Base-by-base conservation (phyloP, 768 basidiomycete species). In the Agaricus sinodeliciosus region DNA sequence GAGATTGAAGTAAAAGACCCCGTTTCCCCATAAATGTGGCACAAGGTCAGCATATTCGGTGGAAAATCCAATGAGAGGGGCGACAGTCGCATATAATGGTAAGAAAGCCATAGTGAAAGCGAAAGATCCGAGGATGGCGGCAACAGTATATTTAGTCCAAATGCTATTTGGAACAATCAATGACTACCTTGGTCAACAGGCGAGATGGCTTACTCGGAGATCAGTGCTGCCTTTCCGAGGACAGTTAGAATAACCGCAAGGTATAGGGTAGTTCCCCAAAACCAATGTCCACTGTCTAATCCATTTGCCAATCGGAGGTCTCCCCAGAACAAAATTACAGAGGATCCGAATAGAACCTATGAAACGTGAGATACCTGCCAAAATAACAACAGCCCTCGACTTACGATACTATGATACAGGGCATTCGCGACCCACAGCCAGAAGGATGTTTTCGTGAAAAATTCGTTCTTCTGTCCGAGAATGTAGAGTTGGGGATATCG, bases 71-170 rank as follows among this genome's bases (percentile, higher is more conserved):
- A 95, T 77, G 2, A 78, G 76, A 2, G 96, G 96, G 0, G 96
- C 87, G 57, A 96, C 76, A 53, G 85, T 69, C 31, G 89, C 89
- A 65, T 99, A 99, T 0, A 98, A 63, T 0, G 96, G 95, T 1
- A 99, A 77, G 70, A 92, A 92, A 44, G 86, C 61, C 93, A 98
- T 96, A n/a, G 96, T 90, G 70, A 98, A 94, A 34, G 87, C 67
- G 65, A 98, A 96, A 2, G 96, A 97, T 16, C 96, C 96, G 2
- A 95, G 96, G 47, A 99, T 99, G 9, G 96, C 95, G 37, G 91
- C 92, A 44, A 97, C 90, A 11, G 95, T 98, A 63, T 98, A 99
- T 65, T 98, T 98, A 0, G 96, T 99, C 96, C 96, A 99, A n/a
- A 99, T 69, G 61, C 95, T 99, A 54, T 28, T 43, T 7, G 48